Base-by-base conservation (phyloP, 2,329 filamentous ascomycete genomes). In the Colletotrichum theobromicola region DNA sequence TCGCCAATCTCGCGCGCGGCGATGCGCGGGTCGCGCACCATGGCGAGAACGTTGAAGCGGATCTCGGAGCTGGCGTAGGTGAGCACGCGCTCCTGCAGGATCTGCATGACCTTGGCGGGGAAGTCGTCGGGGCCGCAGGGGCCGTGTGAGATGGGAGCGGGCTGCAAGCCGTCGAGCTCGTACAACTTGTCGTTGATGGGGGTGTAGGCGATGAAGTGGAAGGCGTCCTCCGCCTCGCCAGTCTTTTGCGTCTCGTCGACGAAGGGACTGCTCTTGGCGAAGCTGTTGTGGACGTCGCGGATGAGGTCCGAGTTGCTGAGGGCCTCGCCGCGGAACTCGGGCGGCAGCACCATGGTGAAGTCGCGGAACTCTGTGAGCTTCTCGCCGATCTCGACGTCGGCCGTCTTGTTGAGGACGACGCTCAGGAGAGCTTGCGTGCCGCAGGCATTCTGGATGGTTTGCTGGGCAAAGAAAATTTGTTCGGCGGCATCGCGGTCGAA, bases 381-480 rank as follows among this genome's bases (percentile, higher is more conserved):
- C 4, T 87, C 82, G 67, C 96, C 96, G 76, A 98, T 92, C 37
- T 95, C 90, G 64, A 98, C 89, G 57, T 90, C 83, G 69, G 86
- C 88, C 61, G 90, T 90, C 84, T 97, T 94, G 87, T 99, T 99
- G 78, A 99, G 88, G 35, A 98, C 90, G 69, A 98, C 94, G 67
- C 94, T 97, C 53, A 99, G 91, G 61, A 99, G 91, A 5, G 97
- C 97, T 84, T 99, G 97, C 18, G 97, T 99, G 58, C 96, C 97
- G 86, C 97, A 99, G 9, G 97, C 97, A 85, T 99, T 99, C 85
- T 98, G 96, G 83, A 99, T 99, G 5, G 96, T 98, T 87, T 99
- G 97, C 34, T 93, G 93, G 5, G 97, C 97, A 85, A 99, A 99
- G 89, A 98, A 99, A 79, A 98, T 89, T 76, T 90, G 89, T 76